A percentile compares a stretch with the other conserved stretches of the same genome.
Evolutionary conservation across 2,329 filamentous ascomycete species (phyloP).

Genomic region (Xylariaceae sp.): DNA sequence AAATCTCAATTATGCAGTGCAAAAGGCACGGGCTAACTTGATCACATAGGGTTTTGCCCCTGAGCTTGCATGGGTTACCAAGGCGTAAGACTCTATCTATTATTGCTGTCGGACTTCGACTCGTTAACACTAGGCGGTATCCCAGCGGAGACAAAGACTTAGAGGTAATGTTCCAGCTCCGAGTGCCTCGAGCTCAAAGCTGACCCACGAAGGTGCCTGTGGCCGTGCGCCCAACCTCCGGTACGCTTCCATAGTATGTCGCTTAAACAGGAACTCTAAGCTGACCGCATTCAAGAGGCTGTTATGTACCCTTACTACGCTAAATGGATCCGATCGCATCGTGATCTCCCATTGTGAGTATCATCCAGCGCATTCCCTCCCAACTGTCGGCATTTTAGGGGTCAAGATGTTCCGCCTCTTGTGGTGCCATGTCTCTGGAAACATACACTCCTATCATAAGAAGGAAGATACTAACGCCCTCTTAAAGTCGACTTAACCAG

Average conservation of each 20-base stretch:
- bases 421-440: neutral
- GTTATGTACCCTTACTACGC: slow-evolving; percentile 28
- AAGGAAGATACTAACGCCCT: neutral
- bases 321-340: slow-evolving; percentile 75
- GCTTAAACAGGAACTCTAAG: neutral
- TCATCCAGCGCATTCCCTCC: neutral
- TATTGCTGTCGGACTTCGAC: neutral
- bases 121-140: slow-evolving; percentile 18
- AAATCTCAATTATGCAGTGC: no score
- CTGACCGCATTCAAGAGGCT: slow-evolving; percentile 41
- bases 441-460: neutral
- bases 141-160: slow-evolving; percentile 81
- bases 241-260: neutral
- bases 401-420: neutral
- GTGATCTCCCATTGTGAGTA: slow-evolving; percentile 64
- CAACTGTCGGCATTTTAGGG: neutral
- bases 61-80: slow-evolving; percentile 83
- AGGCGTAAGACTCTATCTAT: slow-evolving; percentile 52
- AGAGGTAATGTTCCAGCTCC: slow-evolving; percentile 42
- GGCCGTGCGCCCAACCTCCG: slow-evolving; percentile 60
- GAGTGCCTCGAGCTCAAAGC: neutral
- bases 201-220: slow-evolving; percentile 47
- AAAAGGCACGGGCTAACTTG: neutral
- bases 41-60: slow-evolving; percentile 72
- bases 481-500: slow-evolving; percentile 68